Evolutionary conservation across 1,139 yeast species (phyloP).

Genomic region (Suhomyces atakaporum): DNA sequence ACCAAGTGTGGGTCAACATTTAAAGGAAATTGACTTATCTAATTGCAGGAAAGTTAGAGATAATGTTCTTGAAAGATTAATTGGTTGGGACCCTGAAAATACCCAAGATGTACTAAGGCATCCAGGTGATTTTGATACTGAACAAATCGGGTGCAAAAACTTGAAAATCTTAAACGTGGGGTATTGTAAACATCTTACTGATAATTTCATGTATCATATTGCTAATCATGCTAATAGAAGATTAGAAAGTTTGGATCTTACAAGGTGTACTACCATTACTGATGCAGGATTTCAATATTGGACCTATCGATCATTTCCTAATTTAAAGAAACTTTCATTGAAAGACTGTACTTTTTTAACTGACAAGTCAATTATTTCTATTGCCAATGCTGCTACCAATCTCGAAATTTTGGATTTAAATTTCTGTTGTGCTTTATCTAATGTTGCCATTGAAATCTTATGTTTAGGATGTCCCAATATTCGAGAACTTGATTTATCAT

Average conservation of each 20-base stretch:
- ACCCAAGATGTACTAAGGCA: slow-evolving; percentile 12
- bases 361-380: slow-evolving; percentile 61
- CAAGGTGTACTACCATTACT: slow-evolving; percentile 76
- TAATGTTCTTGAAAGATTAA: slow-evolving; percentile 63
- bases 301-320: slow-evolving; percentile 57
- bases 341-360: slow-evolving; percentile 75
- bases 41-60: slow-evolving; percentile 76
- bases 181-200: slow-evolving; percentile 75
- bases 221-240: slow-evolving; percentile 59
- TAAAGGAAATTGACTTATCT: slow-evolving; percentile 64
- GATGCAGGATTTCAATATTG: slow-evolving; percentile 72
- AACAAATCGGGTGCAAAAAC: slow-evolving; percentile 56
- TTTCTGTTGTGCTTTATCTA: slow-evolving; percentile 75
- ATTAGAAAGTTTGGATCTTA: slow-evolving; percentile 58
- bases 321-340: slow-evolving; percentile 52
- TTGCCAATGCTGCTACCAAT: slow-evolving; percentile 62
- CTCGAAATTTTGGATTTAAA: slow-evolving; percentile 60
- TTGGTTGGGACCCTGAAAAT: slow-evolving; percentile 50
- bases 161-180: slow-evolving; percentile 58
- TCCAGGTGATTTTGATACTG: slow-evolving; percentile 16
- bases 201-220: slow-evolving; percentile 63
- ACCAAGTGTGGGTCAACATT: slow-evolving; percentile 59
- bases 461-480: slow-evolving; percentile 64
- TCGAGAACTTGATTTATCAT: slow-evolving; percentile 57
- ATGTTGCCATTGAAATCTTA: slow-evolving; percentile 64